Conservation (phyloP, 768 basidiomycete species). For the Lyophyllum semitale region DNA sequence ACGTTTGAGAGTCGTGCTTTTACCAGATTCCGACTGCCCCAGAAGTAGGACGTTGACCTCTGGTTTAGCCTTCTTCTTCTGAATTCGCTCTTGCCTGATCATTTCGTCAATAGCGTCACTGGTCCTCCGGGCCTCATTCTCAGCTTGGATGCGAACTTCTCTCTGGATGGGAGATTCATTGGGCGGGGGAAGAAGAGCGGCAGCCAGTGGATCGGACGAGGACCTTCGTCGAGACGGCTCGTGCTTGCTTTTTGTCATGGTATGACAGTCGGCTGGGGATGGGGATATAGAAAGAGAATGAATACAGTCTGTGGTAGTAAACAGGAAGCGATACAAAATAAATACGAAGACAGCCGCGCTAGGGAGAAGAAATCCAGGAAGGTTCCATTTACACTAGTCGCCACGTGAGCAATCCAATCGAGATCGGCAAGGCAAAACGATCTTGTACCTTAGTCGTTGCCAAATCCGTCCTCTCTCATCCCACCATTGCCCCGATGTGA, state of each 20-base stretch:
- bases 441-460: conserved; percentile 3
- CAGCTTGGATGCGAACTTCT: conserved; percentile 63
- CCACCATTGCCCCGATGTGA: conserved; percentile 12
- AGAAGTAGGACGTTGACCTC: conserved; percentile 79
- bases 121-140: conserved; percentile 70
- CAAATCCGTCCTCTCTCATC: conserved; percentile 2
- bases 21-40: conserved; percentile 89
- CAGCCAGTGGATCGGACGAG: conserved; percentile 71
- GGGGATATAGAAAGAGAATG: conserved; percentile 21
- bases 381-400: conserved; percentile 22
- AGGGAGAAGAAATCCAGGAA: conserved; percentile 22
- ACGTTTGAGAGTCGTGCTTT: conserved; percentile 89
- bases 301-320: conserved; percentile 18
- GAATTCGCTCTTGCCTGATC: conserved; percentile 65
- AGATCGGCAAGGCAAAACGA: conserved; percentile 12
- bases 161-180: conserved; percentile 72
- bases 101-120: conserved; percentile 81
- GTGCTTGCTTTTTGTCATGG: conserved; percentile 42
- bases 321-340: conserved; percentile 21
- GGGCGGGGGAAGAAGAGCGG: conserved; percentile 66
- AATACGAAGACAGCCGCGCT: conserved; percentile 17
- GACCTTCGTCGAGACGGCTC: conserved; percentile 40
- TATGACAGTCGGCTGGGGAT: conserved; percentile 21
- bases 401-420: conserved; percentile 25
- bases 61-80: conserved; percentile 57